Percentiles rank a stretch among this genome's conserved stretches.
Conservation (phyloP, 805 yeast species). For the Jamesozyma spencerorum region DNA sequence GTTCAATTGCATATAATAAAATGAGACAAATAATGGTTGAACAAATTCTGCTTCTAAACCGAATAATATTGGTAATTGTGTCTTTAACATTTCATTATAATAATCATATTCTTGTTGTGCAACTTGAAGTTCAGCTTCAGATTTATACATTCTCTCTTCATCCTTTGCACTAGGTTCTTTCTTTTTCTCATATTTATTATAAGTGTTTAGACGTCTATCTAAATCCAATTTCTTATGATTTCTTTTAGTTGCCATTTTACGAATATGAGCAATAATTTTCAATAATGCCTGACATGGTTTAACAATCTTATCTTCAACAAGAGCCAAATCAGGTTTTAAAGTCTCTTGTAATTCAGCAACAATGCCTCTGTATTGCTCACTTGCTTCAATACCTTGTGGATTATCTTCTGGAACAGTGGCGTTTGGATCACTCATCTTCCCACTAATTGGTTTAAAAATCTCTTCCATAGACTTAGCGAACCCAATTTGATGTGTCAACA, state of each 20-base stretch:
- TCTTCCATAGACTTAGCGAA: slow-evolving; percentile 94
- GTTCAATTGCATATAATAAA: slow-evolving; percentile 96
- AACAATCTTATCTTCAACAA: slow-evolving; percentile 83
- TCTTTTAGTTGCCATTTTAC: slow-evolving; percentile 93
- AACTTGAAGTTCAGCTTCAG: slow-evolving; percentile 79
- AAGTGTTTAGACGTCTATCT: slow-evolving; percentile 68
- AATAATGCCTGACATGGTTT: slow-evolving; percentile 87
- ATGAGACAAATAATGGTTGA: slow-evolving; percentile 84
- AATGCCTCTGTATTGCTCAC: slow-evolving; percentile 81
- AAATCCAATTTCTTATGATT: slow-evolving; percentile 91
- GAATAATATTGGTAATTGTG: slow-evolving; percentile 81
- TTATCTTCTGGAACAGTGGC: slow-evolving; percentile 83
- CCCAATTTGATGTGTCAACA: slow-evolving; percentile 88
- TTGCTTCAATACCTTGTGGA: slow-evolving; percentile 92
- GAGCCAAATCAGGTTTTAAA: slow-evolving; percentile 83
- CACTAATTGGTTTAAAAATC: slow-evolving; percentile 91
- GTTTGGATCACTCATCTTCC: slow-evolving; percentile 83
- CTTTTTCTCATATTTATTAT: slow-evolving; percentile 68
- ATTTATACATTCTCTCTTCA: slow-evolving; percentile 81
- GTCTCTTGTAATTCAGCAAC: slow-evolving; percentile 80
- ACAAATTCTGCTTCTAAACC: slow-evolving; percentile 85
- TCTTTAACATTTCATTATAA: slow-evolving; percentile 88
- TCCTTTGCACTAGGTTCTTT: slow-evolving; percentile 79
- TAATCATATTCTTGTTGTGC: slow-evolving; percentile 95
- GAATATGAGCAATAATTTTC: slow-evolving; percentile 67